A percentile compares a stretch with the other conserved stretches of the same genome.
Evolutionary conservation across 495 filamentous ascomycete genomes (phyloP).

Genomic region (Penicillium paxilli): DNA sequence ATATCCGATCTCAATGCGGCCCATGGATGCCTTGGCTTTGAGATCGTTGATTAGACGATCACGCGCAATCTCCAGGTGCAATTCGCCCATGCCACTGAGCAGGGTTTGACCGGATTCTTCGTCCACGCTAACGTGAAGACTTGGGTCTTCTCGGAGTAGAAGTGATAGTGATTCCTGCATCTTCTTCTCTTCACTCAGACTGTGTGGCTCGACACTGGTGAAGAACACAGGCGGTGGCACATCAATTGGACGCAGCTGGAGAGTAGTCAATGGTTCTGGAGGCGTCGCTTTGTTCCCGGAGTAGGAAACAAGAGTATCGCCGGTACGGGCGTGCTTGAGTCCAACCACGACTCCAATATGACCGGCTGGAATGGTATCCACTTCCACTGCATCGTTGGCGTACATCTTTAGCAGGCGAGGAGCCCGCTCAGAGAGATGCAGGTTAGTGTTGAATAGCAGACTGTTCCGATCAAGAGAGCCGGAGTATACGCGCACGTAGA

Average conservation of each 20-base stretch:
- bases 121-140: slow-evolving; percentile 79
- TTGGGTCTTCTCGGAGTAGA: slow-evolving; percentile 89
- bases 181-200: slow-evolving; percentile 71
- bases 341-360: slow-evolving; percentile 97
- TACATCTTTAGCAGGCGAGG: slow-evolving; percentile 88
- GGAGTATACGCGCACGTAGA: slow-evolving; percentile 91
- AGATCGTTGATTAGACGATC: slow-evolving; percentile 86
- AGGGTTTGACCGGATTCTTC: slow-evolving; percentile 92
- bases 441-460: slow-evolving; percentile 82
- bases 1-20: slow-evolving; percentile 94
- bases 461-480: slow-evolving; percentile 73
- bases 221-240: slow-evolving; percentile 96
- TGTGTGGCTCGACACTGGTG: slow-evolving; percentile 84
- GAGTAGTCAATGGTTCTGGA: slow-evolving; percentile 65
- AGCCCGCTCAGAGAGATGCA: slow-evolving; percentile 78
- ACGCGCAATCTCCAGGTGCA: slow-evolving; percentile 94
- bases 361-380: slow-evolving; percentile 74
- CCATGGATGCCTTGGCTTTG: slow-evolving; percentile 86
- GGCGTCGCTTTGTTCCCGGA: slow-evolving; percentile 59
- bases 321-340: slow-evolving; percentile 86
- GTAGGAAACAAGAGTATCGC: slow-evolving; percentile 85
- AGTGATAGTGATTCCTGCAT: slow-evolving; percentile 73
- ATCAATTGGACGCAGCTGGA: slow-evolving; percentile 85
- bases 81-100: slow-evolving; percentile 92
- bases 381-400: slow-evolving; percentile 82